phyloP scores from a whole-genome alignment of 176 grass and related monocot genomes.

The Oryza coarctata region DNA sequence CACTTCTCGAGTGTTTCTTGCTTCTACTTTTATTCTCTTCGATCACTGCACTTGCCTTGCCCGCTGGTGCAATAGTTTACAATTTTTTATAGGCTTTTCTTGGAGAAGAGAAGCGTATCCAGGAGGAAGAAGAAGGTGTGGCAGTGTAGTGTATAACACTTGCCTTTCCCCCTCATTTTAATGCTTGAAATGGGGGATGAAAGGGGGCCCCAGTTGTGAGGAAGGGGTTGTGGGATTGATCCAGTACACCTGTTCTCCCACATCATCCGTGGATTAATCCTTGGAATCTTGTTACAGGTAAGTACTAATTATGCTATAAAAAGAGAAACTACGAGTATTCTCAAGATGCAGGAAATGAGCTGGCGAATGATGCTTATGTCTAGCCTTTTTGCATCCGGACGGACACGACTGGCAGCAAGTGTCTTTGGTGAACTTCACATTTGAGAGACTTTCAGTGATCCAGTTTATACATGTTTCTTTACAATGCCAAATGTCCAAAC shows the following conservation, averaged over 20 bases:
- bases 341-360: constrained; percentile 30
- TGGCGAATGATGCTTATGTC: constrained; percentile 39
- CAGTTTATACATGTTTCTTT: not conserved
- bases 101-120: constrained; percentile 30
- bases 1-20: constrained; percentile 27
- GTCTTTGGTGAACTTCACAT: not conserved
- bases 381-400: constrained; percentile 15
- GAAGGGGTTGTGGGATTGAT: not conserved
- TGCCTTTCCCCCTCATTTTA: constrained; percentile 28
- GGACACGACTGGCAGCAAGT: constrained; percentile 10
- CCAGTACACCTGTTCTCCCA: constrained; percentile 38
- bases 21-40: not conserved
- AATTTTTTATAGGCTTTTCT: not conserved
- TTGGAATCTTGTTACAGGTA: not conserved
- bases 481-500: not conserved
- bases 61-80: constrained; percentile 6
- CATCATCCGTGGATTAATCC: constrained; percentile 10
- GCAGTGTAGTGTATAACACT: not conserved
- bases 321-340: not conserved
- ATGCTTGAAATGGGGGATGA: constrained; percentile 44
- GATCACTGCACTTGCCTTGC: constrained; percentile 22
- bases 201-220: not conserved
- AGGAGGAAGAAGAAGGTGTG: not conserved
- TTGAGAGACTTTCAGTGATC: constrained; percentile 8
- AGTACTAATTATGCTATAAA: not conserved